Base-by-base conservation (phyloP, 306 rosid species). In the Lagenaria siceraria region DNA sequence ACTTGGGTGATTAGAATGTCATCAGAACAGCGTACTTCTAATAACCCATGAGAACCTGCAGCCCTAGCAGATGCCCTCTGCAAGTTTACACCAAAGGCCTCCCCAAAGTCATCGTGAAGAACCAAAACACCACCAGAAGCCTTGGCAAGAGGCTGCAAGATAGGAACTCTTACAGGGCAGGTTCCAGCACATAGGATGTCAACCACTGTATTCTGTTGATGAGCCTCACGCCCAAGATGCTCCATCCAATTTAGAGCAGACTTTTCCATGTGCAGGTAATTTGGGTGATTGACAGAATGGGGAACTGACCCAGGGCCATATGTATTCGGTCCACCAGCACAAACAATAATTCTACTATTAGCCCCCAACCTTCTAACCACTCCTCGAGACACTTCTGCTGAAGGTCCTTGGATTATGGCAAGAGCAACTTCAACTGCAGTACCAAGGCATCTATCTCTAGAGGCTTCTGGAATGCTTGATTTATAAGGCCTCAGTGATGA, bases 91-190 rank as follows among this genome's bases (percentile, higher is more conserved):
- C 99, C 99, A 85, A 95, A 95, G 68, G 99, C 99, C 88, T 95
- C 99, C 46, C 99, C 99, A 77, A 95, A 95, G 89, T 95, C 98
- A 73, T 95, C 99, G 72, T 95, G 97, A 83, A 95, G 97, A 82
- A 92, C 89, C 80, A 95, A 85, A 81, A 95, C 92, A 24, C 99
- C 99, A 59, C 99, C 99, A 38, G 99, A 90, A 78, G 96, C 89
- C 84, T 95, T 92, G 77, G 97, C 96, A 71, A 95, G 96, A 83
- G 99, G 99, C 82, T 92, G 97, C 83, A 95, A 81, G 71, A 92
- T 84, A 80, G 99, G 96, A 82, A 95, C 92, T 86, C 99, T 92
- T 73, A 92, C 91, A 40, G 99, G 97, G 88, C 99, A 95, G 10
- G 95, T 91, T 78, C 99, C 99, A 82, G 99, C 99, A 74, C 99